A percentile compares a stretch with the other conserved stretches of the same genome.
phyloP scores from a whole-genome alignment of 2,329 filamentous ascomycete genomes.

The Xylaria polymorpha region DNA sequence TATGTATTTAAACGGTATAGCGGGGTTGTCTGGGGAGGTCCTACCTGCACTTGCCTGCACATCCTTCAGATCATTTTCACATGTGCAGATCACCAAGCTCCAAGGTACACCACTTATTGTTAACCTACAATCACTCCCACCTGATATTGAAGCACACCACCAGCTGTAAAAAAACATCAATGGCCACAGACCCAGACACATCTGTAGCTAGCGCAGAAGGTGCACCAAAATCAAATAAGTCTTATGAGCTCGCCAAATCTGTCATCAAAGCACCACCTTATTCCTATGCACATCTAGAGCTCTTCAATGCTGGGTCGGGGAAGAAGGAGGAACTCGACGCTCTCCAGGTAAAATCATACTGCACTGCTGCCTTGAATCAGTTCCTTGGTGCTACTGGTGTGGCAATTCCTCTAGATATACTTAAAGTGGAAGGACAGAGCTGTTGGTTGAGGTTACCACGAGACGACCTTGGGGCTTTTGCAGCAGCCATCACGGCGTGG shows the following conservation, averaged over 20 bases:
- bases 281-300: constrained; percentile 68
- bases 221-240: constrained; percentile 49
- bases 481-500: constrained; percentile 75
- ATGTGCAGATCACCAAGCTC: constrained; percentile 17
- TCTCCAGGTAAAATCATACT: constrained; percentile 71
- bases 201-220: constrained; percentile 8
- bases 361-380: constrained; percentile 71
- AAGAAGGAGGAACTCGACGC: constrained; percentile 61
- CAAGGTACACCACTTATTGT: background rate
- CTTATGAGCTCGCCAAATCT: constrained; percentile 62
- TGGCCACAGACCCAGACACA: constrained; percentile 21
- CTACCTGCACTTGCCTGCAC: too few species aligned
- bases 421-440: constrained; percentile 66
- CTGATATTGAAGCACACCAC: constrained; percentile 18
- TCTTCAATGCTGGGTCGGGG: constrained; percentile 52
- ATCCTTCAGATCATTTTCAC: constrained; percentile 13
- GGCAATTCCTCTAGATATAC: constrained; percentile 76
- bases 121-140: constrained; percentile 9
- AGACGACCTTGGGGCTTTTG: constrained; percentile 68
- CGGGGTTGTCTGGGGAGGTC: constrained; percentile 8
- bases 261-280: constrained; percentile 65
- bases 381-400: constrained; percentile 77
- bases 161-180: constrained; percentile 21
- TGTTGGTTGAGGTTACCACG: constrained; percentile 74
- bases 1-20: constrained; percentile 28